Evolutionary conservation across 2,329 filamentous ascomycete genomes (phyloP), one percentile per base, ranked within the genome.

Genomic region (Alternaria sp.): DNA sequence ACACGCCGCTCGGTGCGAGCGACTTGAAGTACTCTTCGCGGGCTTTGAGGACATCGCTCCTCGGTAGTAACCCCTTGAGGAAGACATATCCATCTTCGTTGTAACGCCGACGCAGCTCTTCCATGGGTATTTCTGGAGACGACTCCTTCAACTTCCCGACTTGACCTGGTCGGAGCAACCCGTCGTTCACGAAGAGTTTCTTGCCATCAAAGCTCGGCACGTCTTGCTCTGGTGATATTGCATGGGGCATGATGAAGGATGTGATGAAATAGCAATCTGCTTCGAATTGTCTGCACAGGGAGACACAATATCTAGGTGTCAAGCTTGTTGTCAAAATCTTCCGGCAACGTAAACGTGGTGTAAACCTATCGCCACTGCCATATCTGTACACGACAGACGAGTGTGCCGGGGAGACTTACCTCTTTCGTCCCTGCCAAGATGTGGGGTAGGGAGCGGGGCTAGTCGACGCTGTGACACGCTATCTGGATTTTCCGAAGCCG

Each of bases 21-120:
- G 84, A 83, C 4, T 78, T 75, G 72, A 89, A 89, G 73, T 88
- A 89, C 30, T 81, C 75, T 59, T 83, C 77, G 2, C 87, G 83
- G 9, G 84, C 83, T 37, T 80, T 78, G 9, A 88, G 79, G 1
- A 88, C 86, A 57, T 88, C 85, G 3, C 79, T 74, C 3, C 83
- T 83, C 0, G 87, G 87, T 2, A 89, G 75, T 0, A 89, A 72
- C 1, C 83, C 82, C 66, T 88, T 88, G 3, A 89, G 58, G 58
- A 86, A 86, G 26, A 89, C 73, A 66, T 88, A 88, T 21, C 86
- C 86, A 49, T 88, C 82, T 62, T 82, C 72, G 6, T 81, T 65
- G 68, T 82, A 86, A 28, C 83, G 82, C 5, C 72, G 69, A n/a
- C 81, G 81, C 2, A 87, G 78, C 45, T 86, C 83, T 41, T 84